Evolutionary conservation across 768 basidiomycete species (phyloP), one percentile per base, ranked within the genome.

Genomic region (Rhizopogon vesiculosus): DNA sequence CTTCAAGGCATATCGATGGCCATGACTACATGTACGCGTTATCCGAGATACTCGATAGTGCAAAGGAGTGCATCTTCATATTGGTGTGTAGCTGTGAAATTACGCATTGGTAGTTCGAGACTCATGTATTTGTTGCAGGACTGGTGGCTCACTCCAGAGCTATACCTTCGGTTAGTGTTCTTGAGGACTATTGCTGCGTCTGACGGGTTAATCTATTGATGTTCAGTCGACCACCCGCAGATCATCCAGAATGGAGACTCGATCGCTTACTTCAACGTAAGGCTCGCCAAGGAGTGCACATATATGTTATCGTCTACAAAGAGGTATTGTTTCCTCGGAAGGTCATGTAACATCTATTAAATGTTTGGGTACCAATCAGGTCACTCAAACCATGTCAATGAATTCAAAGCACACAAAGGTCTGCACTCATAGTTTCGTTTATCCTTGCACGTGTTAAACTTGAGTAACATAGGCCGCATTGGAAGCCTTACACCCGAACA

Each of bases 1-100:
- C 9, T 5, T 55, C 12, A 51, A 84, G 87, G 86, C 93, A 94
- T 66, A 80, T 96, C 45, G 95, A 96, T 62, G 96, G 96, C 0
- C 92, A 97, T 55, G 95, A 98, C 72, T 98, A 96, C 69, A 90
- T 98, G 81, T 98, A 89, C 82, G 95, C 96, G 0, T 67, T 97
- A 38, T 92, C 91, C 1, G 93, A 96, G 72, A 77, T 95, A 71
- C 77, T 98, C n/a, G 89, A 90, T 45, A 81, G 74, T 35, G 91
- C 91, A 3, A 80, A 79, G 56, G 89, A 96, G 64, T 83, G 72
- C 31, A 97, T 98, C 65, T 95, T 92, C 70, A 97, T 98, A 60
- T 62, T 90, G 59, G 94, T 87, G 54, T 6, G 77, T 61, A 39
- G 40, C 18, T 40, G 40, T 42, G 50, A 28, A 35, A 19, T 12